Evolutionary conservation across 1,284 basidiomycete genomes (phyloP).

Genomic region (Erythrobasidium hasegawianum): DNA sequence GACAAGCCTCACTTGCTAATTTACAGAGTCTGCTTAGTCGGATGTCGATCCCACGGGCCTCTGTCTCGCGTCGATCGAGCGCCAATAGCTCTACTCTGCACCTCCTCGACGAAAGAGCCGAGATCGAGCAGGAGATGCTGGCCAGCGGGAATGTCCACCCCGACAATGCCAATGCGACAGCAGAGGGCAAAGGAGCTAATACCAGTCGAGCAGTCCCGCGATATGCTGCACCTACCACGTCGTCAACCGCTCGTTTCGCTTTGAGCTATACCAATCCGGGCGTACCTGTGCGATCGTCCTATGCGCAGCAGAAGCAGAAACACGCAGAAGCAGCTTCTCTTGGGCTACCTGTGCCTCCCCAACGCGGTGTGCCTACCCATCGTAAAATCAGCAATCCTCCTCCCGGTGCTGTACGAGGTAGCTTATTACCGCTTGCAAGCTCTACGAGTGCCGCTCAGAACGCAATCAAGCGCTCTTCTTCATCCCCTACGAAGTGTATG

Average conservation of each 20-base stretch:
- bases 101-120: slow-evolving; percentile 4
- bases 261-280: not conserved
- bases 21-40: slow-evolving; percentile 14
- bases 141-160: not conserved
- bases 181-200: not conserved
- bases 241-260: slow-evolving; percentile 9
- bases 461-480: not conserved
- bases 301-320: not conserved
- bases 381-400: not conserved
- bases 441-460: not conserved
- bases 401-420: not conserved
- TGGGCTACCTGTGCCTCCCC: not conserved
- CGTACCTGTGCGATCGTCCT: not conserved
- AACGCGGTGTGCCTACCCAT: not conserved
- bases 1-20: slow-evolving; percentile 15
- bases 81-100: not conserved
- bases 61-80: slow-evolving; percentile 5
- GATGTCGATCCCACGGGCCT: slow-evolving; percentile 12
- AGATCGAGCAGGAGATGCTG: slow-evolving; percentile 2
- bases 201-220: slow-evolving; percentile 4
- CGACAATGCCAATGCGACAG: not conserved
- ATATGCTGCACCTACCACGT: slow-evolving; percentile 17
- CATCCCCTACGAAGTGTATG: not conserved
- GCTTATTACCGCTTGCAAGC: not conserved
- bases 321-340: not conserved